Evolutionary conservation across 164 flowering plant genomes (phyloP).

Genomic region (Liquidambar formosana): DNA sequence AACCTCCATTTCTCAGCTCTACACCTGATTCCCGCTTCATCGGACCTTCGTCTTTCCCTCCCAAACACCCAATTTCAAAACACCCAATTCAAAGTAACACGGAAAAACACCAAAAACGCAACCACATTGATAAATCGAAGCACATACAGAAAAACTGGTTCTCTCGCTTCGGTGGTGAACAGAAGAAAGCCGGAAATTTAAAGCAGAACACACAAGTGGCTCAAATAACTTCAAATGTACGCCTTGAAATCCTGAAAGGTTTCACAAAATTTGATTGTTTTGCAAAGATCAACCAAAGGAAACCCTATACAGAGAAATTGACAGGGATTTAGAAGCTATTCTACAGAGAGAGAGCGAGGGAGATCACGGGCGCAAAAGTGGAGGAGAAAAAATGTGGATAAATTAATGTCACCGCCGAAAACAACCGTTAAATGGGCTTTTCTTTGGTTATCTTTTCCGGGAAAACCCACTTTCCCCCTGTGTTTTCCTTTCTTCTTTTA

Average conservation of each 20-base stretch:
- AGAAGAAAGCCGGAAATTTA: no score
- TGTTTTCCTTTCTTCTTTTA: background rate
- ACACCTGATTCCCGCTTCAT: constrained; percentile 45
- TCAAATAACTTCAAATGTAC: no score
- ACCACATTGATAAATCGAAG: background rate
- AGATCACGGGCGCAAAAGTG: background rate
- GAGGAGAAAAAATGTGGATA: background rate
- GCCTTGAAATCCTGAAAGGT: no score
- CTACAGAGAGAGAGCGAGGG: no score
- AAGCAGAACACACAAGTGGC: no score
- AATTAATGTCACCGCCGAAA: constrained; percentile 5
- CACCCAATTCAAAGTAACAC: constrained; percentile 3
- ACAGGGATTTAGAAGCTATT: no score
- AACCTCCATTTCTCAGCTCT: constrained; percentile 58
- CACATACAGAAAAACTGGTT: no score
- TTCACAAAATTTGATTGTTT: no score
- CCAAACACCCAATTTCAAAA: background rate
- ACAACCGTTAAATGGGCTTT: background rate
- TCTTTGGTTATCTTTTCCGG: no score
- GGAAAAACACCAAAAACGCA: background rate
- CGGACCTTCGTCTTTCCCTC: constrained; percentile 7
- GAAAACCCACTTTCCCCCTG: background rate
- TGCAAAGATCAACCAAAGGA: no score
- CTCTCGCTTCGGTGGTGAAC: no score
- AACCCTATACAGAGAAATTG: no score